A percentile compares a stretch with the other conserved stretches of the same genome.
phyloP scores from a whole-genome alignment of 2,329 filamentous ascomycete species.

The Corniculantispora saksenae region DNA sequence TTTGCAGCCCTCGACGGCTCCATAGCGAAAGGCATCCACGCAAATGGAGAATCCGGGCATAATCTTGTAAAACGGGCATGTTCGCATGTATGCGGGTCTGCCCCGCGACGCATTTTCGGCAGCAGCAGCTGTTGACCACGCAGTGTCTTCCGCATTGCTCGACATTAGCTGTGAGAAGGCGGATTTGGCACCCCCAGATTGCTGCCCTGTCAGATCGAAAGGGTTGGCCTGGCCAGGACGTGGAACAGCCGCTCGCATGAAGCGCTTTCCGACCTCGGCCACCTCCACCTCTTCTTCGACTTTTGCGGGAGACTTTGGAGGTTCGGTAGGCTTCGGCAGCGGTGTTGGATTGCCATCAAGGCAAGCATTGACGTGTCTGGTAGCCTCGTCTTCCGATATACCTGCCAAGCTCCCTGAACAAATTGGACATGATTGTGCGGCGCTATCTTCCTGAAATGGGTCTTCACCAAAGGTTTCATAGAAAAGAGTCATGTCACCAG shows the following conservation, averaged over 20 bases:
- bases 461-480: conserved; percentile 38
- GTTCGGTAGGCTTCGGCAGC: conserved; percentile 38
- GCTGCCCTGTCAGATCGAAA: conserved; percentile 55
- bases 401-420: conserved; percentile 67
- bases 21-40: conserved; percentile 95
- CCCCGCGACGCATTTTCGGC: conserved; percentile 76
- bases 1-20: conserved; percentile 85
- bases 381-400: conserved; percentile 65
- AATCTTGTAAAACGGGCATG: conserved; percentile 98
- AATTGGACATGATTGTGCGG: conserved; percentile 66
- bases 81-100: conserved; percentile 83
- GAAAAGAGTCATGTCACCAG: conserved; percentile 38
- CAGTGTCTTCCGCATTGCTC: conserved; percentile 82
- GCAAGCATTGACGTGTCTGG: conserved; percentile 88
- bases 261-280: conserved; percentile 54
- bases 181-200: conserved; percentile 51
- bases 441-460: conserved; percentile 32
- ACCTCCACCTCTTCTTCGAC: conserved; percentile 34
- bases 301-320: conserved; percentile 20
- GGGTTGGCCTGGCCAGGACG: conserved; percentile 81
- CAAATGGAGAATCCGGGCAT: conserved; percentile 90
- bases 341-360: conserved; percentile 77
- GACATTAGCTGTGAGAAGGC: conserved; percentile 95
- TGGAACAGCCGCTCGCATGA: conserved; percentile 68
- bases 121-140: conserved; percentile 85